Base-by-base conservation (phyloP, 805 yeast genomes). In the Schwanniomyces polymorphus region DNA sequence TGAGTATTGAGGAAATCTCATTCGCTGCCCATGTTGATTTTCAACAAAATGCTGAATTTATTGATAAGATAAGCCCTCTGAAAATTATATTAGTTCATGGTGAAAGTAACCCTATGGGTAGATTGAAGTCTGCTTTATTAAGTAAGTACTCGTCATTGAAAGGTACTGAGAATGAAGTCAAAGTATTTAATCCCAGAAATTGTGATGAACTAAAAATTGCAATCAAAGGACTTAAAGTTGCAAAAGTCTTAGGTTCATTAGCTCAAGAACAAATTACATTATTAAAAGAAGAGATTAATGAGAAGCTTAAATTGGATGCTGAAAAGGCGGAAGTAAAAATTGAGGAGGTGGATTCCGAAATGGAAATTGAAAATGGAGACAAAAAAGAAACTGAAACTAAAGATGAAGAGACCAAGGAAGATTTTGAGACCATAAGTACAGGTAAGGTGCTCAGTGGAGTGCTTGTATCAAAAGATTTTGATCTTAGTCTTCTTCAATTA, bases 21-120 rank as follows among this genome's bases (percentile, higher is more conserved):
- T 94, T 94, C 75, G 98, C 99, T n/a, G 99, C 99, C 0, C 99
- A 94, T 67, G 99, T 94, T 18, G 99, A 94, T 63, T 94, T 86
- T 66, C 90, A 88, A 58, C 97, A 94, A 61, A 94, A 94, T 57
- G 75, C 96, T 1, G 88, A 87, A 47, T 94, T 94, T 60, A 94
- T 94, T 49, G 97, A 91, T 55, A 74, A 84, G 49, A 89, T 94
- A 2, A 86, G 86, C 48, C 96, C 99, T 0, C 79, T 79, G 49
- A 84, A 87, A 45, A 88, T 94, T 50, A 90, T 92, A 48, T 76
- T 94, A 45, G 99, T 94, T 2, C 99, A 94, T 66, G 99, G 99
- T 10, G 99, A 94, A 60, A 84, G 94, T 2, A 91, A 89, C 58
- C 97, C 97, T n/a, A 94, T 94, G 98, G 99, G 98, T 47, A 83